Evolutionary conservation across 371 early-diverging fungal species (phyloP).

Genomic region (Cokeromyces recurvatus): DNA sequence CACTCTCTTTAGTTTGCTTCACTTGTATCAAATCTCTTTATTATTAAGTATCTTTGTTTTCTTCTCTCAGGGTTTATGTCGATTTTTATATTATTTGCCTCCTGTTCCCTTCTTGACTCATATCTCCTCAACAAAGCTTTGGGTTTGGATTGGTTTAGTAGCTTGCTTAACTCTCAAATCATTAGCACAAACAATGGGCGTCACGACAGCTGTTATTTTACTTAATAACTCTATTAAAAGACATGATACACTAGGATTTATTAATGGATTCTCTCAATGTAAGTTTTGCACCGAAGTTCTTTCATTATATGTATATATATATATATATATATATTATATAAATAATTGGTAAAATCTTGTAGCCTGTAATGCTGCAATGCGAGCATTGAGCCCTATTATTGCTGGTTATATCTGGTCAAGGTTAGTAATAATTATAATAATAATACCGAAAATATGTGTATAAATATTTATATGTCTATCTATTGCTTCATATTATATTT

Average conservation of each 20-base stretch:
- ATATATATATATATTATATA: too few relatives aligned
- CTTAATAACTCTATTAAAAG: conserved; percentile 27
- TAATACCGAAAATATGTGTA: neutral
- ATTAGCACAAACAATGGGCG: conserved; percentile 24
- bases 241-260: conserved; percentile 23
- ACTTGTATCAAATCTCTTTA: conserved; percentile 46
- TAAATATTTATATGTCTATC: too few relatives aligned
- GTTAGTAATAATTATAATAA: conserved; percentile 14
- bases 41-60: conserved; percentile 35
- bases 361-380: conserved; percentile 36
- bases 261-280: conserved; percentile 44
- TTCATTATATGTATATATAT: neutral
- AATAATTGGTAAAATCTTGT: too few relatives aligned
- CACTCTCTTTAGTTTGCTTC: conserved; percentile 36
- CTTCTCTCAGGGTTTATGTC: conserved; percentile 29
- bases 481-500: neutral
- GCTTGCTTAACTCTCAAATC: conserved; percentile 26
- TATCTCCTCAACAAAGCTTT: conserved; percentile 24
- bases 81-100: conserved; percentile 27
- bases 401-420: conserved; percentile 40
- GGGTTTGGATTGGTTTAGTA: conserved; percentile 42
- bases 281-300: too few relatives aligned
- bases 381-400: conserved; percentile 35
- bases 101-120: conserved; percentile 23
- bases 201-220: conserved; percentile 27